Evolutionary conservation across 495 filamentous ascomycete genomes (phyloP), one percentile per base, ranked within the genome.

Genomic region (Cercophora newfieldiana): DNA sequence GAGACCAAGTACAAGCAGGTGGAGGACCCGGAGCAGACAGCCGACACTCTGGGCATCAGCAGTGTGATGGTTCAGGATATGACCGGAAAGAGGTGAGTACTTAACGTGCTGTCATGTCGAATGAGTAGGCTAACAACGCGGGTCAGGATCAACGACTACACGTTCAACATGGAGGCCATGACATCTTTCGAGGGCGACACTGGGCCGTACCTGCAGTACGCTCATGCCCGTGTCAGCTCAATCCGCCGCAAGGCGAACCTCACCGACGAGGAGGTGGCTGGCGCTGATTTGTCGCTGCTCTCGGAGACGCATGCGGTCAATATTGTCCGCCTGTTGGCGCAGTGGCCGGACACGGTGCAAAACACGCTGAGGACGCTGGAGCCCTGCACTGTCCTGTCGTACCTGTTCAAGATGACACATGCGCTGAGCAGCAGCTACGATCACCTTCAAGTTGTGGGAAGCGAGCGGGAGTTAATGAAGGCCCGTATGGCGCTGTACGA

Each of bases 341-440:
- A 89, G 67, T 90, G 86, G 74, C 88, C 88, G 7, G 88, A 90
- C 66, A 84, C 86, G 1, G 77, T 88, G 19, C 78, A 85, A 68
- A 88, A 88, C 64, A 88, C 87, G 0, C 79, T 89, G 24, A 86
- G 85, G 71, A 88, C 87, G 0, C 80, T 87, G 6, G 88, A 90
- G 73, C 88, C 88, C 7, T 84, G 85, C 8, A 88, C 87, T 0
- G 78, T 96, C 57, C 80, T 96, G 31, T 88, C 87, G 12, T 97
- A 95, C 78, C 85, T 97, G 51, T 94, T 94, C 82, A 89, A 88
- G 78, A 90, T 97, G 89, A 96, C 91, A 0, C 92, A 95, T 74
- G 82, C 87, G 58, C 77, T 96, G 61, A 94, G 90, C 81, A 91
- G 88, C 44, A 90, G 89, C 74, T 96, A 95, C 74, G 92, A 93